These are phyloP conservation scores for Vitis labrusca DNA, from an alignment of 164 flowering plant genomes.

Conservation along the genomic window DNA sequence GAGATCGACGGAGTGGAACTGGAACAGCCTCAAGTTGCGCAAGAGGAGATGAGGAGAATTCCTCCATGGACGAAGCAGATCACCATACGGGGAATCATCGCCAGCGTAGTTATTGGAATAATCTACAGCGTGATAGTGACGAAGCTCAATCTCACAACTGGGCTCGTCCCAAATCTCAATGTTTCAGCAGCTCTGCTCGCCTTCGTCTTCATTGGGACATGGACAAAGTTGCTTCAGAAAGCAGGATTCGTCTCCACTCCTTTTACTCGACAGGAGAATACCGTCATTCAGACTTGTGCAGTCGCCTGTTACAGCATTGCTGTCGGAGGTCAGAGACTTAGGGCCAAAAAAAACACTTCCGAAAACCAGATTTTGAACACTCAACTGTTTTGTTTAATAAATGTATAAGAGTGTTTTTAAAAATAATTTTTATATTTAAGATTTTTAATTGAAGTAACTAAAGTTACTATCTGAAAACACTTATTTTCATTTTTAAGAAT, in stretches of 20 bases:
- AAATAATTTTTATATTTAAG: too few species aligned
- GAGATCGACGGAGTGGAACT: conserved; percentile 21
- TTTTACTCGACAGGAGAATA: conserved; percentile 69
- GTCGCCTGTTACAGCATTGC: conserved; percentile 70
- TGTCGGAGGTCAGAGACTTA: conserved; percentile 47
- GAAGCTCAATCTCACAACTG: conserved; percentile 71
- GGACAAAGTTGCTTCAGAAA: conserved; percentile 52
- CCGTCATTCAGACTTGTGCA: conserved; percentile 64
- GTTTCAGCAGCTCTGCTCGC: conserved; percentile 68
- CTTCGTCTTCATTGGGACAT: conserved; percentile 48
- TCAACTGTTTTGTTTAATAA: too few species aligned
- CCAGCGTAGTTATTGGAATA: conserved; percentile 48
- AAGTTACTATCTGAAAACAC: too few species aligned
- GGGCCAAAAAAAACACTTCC: too few species aligned
- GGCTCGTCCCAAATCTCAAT: conserved; percentile 60
- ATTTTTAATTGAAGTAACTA: too few species aligned
- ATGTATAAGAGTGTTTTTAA: too few species aligned
- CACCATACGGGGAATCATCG: conserved; percentile 50
- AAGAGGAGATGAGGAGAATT: conserved; percentile 22
- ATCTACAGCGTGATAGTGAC: conserved; percentile 64
- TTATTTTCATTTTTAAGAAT: too few species aligned
- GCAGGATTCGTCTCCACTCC: conserved; percentile 42
- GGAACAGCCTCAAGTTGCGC: conserved; percentile 4
- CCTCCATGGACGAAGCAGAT: conserved; percentile 49
- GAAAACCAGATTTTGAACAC: too few species aligned